Evolutionary conservation across 176 grass and related monocot species (phyloP).

Genomic region (Themeda triandra): DNA sequence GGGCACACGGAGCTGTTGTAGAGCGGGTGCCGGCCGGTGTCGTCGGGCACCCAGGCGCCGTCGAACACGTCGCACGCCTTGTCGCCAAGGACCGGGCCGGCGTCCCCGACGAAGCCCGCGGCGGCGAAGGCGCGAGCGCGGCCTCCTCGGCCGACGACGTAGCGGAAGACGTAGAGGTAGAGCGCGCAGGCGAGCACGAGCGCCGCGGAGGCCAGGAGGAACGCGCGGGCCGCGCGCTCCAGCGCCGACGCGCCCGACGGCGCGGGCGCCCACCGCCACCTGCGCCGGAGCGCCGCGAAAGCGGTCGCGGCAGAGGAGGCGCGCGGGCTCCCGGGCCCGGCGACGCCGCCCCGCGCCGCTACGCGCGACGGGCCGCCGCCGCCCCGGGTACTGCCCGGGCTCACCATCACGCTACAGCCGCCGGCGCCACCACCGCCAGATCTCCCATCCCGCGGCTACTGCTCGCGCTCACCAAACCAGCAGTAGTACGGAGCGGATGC

Average conservation of each 20-base stretch:
- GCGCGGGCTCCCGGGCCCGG: slow-evolving; percentile 53
- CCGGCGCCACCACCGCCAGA: background rate
- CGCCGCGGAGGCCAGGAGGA: slow-evolving; percentile 49
- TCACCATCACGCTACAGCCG: slow-evolving; percentile 45
- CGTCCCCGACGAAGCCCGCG: slow-evolving; percentile 34
- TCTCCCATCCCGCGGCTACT: slow-evolving; percentile 35
- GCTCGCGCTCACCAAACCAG: slow-evolving; percentile 31
- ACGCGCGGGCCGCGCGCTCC: slow-evolving; percentile 29
- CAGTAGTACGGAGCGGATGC: background rate
- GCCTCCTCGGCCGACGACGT: slow-evolving; percentile 35
- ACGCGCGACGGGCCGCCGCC: slow-evolving; percentile 26
- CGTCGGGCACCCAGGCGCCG: slow-evolving; percentile 67
- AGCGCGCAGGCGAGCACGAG: slow-evolving; percentile 58
- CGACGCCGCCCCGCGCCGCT: slow-evolving; percentile 37
- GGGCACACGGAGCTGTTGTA: slow-evolving; percentile 88
- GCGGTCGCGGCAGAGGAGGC: slow-evolving; percentile 21
- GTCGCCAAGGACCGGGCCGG: background rate
- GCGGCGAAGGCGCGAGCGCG: slow-evolving; percentile 3
- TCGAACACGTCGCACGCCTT: slow-evolving; percentile 75
- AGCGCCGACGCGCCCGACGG: slow-evolving; percentile 37
- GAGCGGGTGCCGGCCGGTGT: slow-evolving; percentile 40
- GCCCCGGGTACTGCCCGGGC: slow-evolving; percentile 31
- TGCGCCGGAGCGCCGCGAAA: slow-evolving; percentile 35
- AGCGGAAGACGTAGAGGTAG: slow-evolving; percentile 64
- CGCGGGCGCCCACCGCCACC: slow-evolving; percentile 56